Base-by-base conservation (phyloP, 192 early-diverging fungal species). In the Pilobolus umbonatus region DNA sequence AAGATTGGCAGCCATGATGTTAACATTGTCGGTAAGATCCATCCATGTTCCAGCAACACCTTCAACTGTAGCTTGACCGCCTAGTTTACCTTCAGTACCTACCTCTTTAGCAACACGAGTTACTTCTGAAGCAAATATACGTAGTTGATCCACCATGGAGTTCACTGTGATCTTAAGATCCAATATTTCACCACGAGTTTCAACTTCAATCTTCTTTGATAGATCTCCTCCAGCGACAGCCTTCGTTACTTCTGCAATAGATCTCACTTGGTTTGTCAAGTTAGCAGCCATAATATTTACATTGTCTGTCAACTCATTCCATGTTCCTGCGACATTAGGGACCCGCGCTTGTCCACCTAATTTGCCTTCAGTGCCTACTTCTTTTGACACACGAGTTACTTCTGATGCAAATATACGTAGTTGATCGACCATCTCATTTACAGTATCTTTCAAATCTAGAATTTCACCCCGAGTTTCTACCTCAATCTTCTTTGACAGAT, bases 401-500 rank as follows among this genome's bases (percentile, higher is more conserved):
- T 85, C 77, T 8, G 69, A 36, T 10, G 75, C 73, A 56, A 86
- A 86, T 0, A 69, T 76, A n/a, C 65, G 61, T 21, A 84, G 65
- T 52, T 83, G 79, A 42, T 82, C 78, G 21, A 88, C 85, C 76
- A 88, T 82, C 19, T 49, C 73, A 71, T 88, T 88, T 45, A 88
- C 79, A 0, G 80, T 85, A 10, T 75, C 52, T 61, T 83, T 84
- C 5, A 88, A 67, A 49, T 85, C 81, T 29, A 76, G 67, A 54
- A 85, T 79, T 69, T 88, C 85, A 54, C 85, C 85, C 40, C 67
- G 62, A 22, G 72, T 80, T 29, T 81, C 76, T 14, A 85, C 79
- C 14, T 74, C 65, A 46, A 88, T 75, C 22, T 68, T 76, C 60
- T 80, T 78, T 9, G 73, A 76, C 24, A 88, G 61, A 57, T 88